Evolutionary conservation across 306 rosid genomes (phyloP).

Genomic region (Macrotyloma uniflorum): DNA sequence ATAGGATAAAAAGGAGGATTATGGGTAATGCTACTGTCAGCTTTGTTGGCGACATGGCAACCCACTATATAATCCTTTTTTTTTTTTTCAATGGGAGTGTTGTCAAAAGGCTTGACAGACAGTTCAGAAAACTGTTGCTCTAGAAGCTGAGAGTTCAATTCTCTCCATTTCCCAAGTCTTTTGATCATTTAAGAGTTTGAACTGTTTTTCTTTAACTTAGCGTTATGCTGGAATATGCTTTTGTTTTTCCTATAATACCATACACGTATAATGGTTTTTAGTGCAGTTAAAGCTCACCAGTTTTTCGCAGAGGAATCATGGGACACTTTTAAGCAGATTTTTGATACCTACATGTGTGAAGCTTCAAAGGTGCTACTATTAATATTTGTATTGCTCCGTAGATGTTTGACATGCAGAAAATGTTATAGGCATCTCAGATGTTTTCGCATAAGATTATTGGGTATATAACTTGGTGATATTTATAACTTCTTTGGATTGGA

Average conservation of each 20-base stretch:
- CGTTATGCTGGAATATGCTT: conserved; percentile 32
- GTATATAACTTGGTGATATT: neutral
- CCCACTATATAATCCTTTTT: conserved; percentile 83
- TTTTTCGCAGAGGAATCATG: conserved; percentile 94
- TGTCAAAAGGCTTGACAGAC: conserved; percentile 99
- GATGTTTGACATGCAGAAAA: neutral
- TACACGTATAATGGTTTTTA: conserved; percentile 58
- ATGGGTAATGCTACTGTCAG: conserved; percentile 99
- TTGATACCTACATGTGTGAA: conserved; percentile 85
- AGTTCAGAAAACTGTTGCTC: conserved; percentile 89
- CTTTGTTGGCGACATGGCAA: conserved; percentile 97
- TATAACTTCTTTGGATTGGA: neutral
- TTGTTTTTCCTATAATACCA: conserved; percentile 44
- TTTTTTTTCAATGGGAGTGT: conserved; percentile 79
- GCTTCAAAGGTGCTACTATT: conserved; percentile 80
- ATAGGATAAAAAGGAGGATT: conserved; percentile 60
- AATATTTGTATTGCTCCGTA: neutral
- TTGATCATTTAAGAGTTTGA: conserved; percentile 42
- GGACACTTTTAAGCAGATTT: conserved; percentile 90
- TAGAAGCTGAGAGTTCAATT: conserved; percentile 99
- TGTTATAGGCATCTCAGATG: neutral
- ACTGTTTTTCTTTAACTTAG: neutral
- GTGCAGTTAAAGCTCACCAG: conserved; percentile 97
- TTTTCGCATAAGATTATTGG: neutral
- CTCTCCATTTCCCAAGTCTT: conserved; percentile 98